These are phyloP conservation scores for Croton setiger DNA, from an alignment of 441 rosid species.

Conservation along the genomic window DNA sequence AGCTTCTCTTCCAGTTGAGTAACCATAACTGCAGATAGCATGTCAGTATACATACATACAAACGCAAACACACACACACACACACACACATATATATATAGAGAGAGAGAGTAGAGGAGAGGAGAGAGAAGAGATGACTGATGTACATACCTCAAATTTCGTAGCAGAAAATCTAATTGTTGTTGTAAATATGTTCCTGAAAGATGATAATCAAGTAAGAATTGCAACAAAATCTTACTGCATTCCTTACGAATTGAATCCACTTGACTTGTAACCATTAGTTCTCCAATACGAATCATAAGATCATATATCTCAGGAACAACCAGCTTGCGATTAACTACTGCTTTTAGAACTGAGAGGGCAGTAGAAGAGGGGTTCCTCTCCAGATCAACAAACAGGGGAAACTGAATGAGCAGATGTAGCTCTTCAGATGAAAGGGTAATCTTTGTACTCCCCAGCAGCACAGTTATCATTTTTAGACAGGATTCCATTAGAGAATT, in stretches of 20 bases:
- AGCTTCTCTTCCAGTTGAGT: slow-evolving; percentile 86
- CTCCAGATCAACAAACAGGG: slow-evolving; percentile 82
- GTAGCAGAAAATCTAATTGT: slow-evolving; percentile 63
- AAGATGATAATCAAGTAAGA: slow-evolving; percentile 71
- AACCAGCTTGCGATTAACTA: slow-evolving; percentile 67
- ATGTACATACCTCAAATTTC: slow-evolving; percentile 61
- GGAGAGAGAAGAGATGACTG: not conserved
- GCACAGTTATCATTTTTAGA: slow-evolving; percentile 74
- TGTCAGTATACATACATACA: not conserved
- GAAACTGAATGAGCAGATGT: slow-evolving; percentile 68
- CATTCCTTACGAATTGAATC: slow-evolving; percentile 76
- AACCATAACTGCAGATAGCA: slow-evolving; percentile 59
- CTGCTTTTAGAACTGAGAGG: slow-evolving; percentile 77
- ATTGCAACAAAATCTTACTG: slow-evolving; percentile 72
- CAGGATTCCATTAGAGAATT: slow-evolving; percentile 79
- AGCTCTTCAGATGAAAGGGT: slow-evolving; percentile 77
- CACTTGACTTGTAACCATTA: slow-evolving; percentile 85
- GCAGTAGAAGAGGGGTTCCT: slow-evolving; percentile 65
- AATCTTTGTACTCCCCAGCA: slow-evolving; percentile 54
- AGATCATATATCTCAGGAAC: slow-evolving; percentile 90
- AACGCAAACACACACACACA: too few relatives aligned
- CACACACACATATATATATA: not conserved
- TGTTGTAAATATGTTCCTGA: slow-evolving; percentile 62
- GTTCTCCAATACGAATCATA: slow-evolving; percentile 54
- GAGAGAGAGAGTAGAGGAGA: not conserved